Conservation (phyloP, 176 grass and related monocot genomes). For the Elymus sibiricus region DNA sequence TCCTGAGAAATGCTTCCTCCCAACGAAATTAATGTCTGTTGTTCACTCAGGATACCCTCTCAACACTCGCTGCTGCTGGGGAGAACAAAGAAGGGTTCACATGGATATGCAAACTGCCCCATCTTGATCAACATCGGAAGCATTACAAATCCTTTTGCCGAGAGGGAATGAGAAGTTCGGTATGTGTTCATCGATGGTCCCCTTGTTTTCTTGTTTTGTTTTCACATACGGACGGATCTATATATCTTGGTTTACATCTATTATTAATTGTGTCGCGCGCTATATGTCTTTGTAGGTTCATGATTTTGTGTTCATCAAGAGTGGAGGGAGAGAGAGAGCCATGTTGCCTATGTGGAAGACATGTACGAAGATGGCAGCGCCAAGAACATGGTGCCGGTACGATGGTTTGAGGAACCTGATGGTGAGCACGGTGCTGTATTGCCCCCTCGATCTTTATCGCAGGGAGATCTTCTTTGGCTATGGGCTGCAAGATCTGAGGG, state of each 20-base stretch:
- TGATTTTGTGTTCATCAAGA: too few species aligned
- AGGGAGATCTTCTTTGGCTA: conserved; percentile 60
- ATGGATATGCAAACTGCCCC: conserved; percentile 47
- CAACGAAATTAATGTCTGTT: neutral
- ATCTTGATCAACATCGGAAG: conserved; percentile 36
- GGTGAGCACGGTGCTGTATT: conserved; percentile 33
- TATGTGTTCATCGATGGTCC: neutral
- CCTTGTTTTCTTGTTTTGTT: neutral
- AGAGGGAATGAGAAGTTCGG: conserved; percentile 51
- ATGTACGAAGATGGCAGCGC: too few species aligned
- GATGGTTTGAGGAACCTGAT: conserved; percentile 52
- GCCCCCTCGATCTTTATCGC: conserved; percentile 29
- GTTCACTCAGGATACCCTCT: conserved; percentile 39
- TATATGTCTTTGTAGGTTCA: conserved; percentile 40
- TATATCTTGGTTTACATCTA: conserved; percentile 2
- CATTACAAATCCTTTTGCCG: conserved; percentile 60
- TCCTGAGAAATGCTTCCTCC: neutral
- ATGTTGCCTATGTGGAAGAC: too few species aligned
- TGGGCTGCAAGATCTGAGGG: conserved; percentile 54
- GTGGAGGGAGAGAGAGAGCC: too few species aligned
- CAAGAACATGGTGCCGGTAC: conserved; percentile 53
- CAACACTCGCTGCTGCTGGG: neutral
- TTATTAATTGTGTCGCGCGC: too few species aligned
- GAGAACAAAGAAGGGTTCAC: conserved; percentile 36
- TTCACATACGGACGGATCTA: neutral